Evolutionary conservation across 2,329 filamentous ascomycete genomes (phyloP), one percentile per base, ranked within the genome.

Genomic region (Diaporthe sp.): DNA sequence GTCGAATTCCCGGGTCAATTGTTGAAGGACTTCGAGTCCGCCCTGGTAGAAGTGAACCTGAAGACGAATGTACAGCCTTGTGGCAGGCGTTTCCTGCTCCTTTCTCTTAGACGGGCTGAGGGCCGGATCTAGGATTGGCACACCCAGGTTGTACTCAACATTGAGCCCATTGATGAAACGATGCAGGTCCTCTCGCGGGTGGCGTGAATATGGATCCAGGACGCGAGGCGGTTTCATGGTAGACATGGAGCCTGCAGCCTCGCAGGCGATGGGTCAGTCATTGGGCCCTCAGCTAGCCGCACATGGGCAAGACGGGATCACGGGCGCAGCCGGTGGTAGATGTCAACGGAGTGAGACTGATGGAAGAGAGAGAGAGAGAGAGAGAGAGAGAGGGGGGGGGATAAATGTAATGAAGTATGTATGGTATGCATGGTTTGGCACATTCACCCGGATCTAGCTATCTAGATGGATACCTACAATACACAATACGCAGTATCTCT

Each of bases 161-260:
- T 83, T 82, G 7, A 83, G 71, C 5, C 59, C 22, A 0, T 73
- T 73, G 15, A 81, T 75, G 17, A 78, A 76, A 6, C 71, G 71
- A 56, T 68, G 68, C 27, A 71, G 30, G 13, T 66, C 71, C 13
- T 73, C 65, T 25, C 65, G 58, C 5, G 65, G 71, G 66, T 73
- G 58, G 22, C 35, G 58, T 53, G 58, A 32, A 15, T 53, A 3
- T 4, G 13, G 35, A 19, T 59, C 58, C 30, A n/a, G 30, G n/a
- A 13, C 50, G 25, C 27, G 55, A 27, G 63, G 44, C 22, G 61
- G 44, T 15, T 17, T 22, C 63, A 70, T 73, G 35, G 70, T 32
- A 58, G 44, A 39, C 70, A 63, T 30, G 32, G 70, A 70, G 19
- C 25, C 69, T 63, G n/a, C 37, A 22, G 39, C 32, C 32, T 37